Percentiles rank a stretch among this genome's conserved stretches.
These are phyloP conservation scores for Rubus parviflorus DNA, from an alignment of 306 rosid species.

Conservation along the genomic window DNA sequence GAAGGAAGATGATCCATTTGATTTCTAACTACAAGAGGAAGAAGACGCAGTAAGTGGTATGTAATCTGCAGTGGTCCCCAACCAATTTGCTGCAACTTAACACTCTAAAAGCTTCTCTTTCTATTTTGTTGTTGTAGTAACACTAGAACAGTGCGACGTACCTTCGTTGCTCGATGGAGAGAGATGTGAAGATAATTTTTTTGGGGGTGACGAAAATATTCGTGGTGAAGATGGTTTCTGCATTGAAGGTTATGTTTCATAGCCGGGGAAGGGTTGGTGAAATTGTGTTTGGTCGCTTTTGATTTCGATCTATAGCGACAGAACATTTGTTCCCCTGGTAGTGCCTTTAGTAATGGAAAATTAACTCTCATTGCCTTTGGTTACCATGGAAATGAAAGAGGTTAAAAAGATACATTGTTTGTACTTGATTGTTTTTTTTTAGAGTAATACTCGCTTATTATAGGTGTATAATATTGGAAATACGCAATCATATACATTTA, in stretches of 20 bases:
- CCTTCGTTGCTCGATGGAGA: not conserved
- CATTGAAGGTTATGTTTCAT: not conserved
- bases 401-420: not conserved
- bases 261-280: not conserved
- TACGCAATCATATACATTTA: not conserved
- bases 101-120: conserved; percentile 31
- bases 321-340: too few species aligned
- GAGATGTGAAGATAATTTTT: not conserved
- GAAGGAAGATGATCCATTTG: conserved; percentile 38
- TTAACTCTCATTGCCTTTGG: too few species aligned
- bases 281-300: too few species aligned
- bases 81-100: conserved; percentile 28
- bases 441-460: not conserved
- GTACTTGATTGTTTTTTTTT: not conserved
- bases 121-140: not conserved
- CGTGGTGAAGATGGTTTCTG: not conserved
- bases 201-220: not conserved
- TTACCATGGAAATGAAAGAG: too few species aligned
- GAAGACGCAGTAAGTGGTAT: conserved; percentile 19
- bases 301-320: too few species aligned
- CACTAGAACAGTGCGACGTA: not conserved
- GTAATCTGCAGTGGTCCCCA: conserved; percentile 51
- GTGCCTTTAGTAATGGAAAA: too few species aligned
- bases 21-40: conserved; percentile 27
- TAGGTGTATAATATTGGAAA: not conserved